Evolutionary conservation across 768 basidiomycete species (phyloP).

Genomic region (Lentinula lateritia): DNA sequence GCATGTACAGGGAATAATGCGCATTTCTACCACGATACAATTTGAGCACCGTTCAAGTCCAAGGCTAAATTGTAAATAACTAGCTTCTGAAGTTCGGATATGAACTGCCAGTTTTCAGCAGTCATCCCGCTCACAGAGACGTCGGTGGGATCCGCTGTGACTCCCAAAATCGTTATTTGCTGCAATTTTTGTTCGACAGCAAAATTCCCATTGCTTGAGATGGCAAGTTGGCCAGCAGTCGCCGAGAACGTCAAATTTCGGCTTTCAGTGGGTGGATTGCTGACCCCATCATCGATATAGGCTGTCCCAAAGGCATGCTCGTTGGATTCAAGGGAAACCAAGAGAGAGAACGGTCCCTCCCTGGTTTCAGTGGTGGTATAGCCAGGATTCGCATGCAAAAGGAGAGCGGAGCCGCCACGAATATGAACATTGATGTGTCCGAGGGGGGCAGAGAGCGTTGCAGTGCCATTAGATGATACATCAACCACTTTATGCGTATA

Average conservation of each 20-base stretch:
- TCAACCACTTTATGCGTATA: conserved; percentile 58
- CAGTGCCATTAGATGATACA: conserved; percentile 19
- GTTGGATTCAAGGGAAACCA: conserved; percentile 46
- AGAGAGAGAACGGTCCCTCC: conserved; percentile 53
- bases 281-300: conserved; percentile 69
- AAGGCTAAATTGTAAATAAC: neutral
- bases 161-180: conserved; percentile 55
- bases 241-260: conserved; percentile 42
- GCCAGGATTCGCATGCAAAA: conserved; percentile 55
- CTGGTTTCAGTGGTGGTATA: conserved; percentile 69
- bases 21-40: neutral
- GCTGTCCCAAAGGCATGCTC: conserved; percentile 54
- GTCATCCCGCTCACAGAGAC: conserved; percentile 34
- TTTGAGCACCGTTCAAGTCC: neutral
- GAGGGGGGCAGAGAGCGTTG: conserved; percentile 58
- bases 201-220: conserved; percentile 36
- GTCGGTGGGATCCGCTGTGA: conserved; percentile 28
- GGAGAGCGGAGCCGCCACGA: conserved; percentile 60
- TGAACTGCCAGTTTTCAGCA: conserved; percentile 9
- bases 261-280: conserved; percentile 49
- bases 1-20: neutral
- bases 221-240: conserved; percentile 24
- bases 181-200: conserved; percentile 40
- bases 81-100: neutral
- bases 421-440: conserved; percentile 74